These are phyloP conservation scores for Fusarium domesticum DNA, from an alignment of 2,329 filamentous ascomycete species.

Conservation along the genomic window DNA sequence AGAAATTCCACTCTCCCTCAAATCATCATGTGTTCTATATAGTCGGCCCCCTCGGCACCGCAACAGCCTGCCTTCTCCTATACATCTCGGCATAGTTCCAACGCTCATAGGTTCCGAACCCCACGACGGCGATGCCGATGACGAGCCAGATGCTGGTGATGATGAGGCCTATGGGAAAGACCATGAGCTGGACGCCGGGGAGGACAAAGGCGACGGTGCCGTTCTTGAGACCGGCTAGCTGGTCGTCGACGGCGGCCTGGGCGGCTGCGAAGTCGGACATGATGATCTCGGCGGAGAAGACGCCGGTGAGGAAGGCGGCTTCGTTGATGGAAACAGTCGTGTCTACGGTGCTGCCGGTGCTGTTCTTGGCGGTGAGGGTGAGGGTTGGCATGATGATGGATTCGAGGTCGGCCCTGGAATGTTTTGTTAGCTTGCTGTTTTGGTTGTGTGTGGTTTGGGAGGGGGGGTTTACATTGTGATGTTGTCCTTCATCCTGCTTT, in stretches of 20 bases:
- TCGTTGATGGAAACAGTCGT: slow-evolving; percentile 68
- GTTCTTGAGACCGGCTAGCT: slow-evolving; percentile 45
- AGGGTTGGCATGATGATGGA: slow-evolving; percentile 65
- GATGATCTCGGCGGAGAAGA: slow-evolving; percentile 60
- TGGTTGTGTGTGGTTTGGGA: slow-evolving; percentile 16
- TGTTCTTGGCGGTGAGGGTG: slow-evolving; percentile 58
- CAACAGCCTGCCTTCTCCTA: slow-evolving; percentile 37
- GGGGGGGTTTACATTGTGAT: slow-evolving; percentile 58
- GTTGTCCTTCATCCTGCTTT: slow-evolving; percentile 48
- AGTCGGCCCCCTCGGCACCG: slow-evolving; percentile 9
- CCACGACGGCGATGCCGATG: slow-evolving; percentile 56
- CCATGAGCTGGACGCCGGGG: slow-evolving; percentile 64
- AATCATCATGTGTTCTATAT: slow-evolving; percentile 17
- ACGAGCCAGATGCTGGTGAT: slow-evolving; percentile 62
- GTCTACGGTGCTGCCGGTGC: slow-evolving; percentile 49
- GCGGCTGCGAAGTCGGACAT: slow-evolving; percentile 50
- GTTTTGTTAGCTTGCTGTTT: slow-evolving; percentile 8
- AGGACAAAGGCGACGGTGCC: slow-evolving; percentile 63
- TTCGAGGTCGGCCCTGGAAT: slow-evolving; percentile 54
- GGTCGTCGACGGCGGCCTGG: slow-evolving; percentile 47
- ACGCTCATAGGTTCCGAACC: slow-evolving; percentile 63
- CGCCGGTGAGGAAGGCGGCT: slow-evolving; percentile 67
- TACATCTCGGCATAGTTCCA: slow-evolving; percentile 65
- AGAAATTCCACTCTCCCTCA: slow-evolving; percentile 9
- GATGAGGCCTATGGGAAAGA: slow-evolving; percentile 68